A percentile compares a stretch with the other conserved stretches of the same genome.
These are phyloP conservation scores for Hysterium pulicare DNA, from an alignment of 2,329 filamentous ascomycete genomes.

Conservation along the genomic window DNA sequence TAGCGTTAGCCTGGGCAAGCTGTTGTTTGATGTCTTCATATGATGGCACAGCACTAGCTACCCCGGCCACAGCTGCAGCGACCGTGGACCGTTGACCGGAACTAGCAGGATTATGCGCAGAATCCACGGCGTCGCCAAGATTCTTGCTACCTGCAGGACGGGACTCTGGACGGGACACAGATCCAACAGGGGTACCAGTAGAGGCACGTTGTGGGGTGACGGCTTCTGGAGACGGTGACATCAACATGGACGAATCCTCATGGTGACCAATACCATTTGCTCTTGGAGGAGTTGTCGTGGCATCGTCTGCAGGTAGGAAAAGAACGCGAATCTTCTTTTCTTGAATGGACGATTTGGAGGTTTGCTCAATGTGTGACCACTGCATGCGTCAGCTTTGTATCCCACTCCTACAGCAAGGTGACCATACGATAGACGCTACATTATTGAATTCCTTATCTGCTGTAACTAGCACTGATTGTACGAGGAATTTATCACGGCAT, in stretches of 20 bases:
- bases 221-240: conserved; percentile 55
- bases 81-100: conserved; percentile 36
- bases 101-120: conserved; percentile 40
- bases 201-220: conserved; percentile 45
- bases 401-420: conserved; percentile 7
- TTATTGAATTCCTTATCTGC: conserved; percentile 80
- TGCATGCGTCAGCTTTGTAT: conserved; percentile 35
- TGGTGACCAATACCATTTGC: conserved; percentile 32
- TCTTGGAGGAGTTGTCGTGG: conserved; percentile 28
- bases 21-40: conserved; percentile 67
- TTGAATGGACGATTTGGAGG: conserved; percentile 72
- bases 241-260: conserved; percentile 29
- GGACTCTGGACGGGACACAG: conserved; percentile 38
- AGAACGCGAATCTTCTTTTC: conserved; percentile 95
- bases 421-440: conserved; percentile 73
- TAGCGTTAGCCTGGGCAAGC: conserved; percentile 70
- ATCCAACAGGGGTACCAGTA: conserved; percentile 28
- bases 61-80: conserved; percentile 46
- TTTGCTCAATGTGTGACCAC: conserved; percentile 73
- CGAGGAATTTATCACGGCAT: conserved; percentile 96
- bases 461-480: conserved; percentile 83
- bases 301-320: conserved; percentile 67
- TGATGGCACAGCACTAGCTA: conserved; percentile 47
- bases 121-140: conserved; percentile 39
- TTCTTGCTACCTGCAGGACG: conserved; percentile 38